Conservation (phyloP, 2,329 filamentous ascomycete species). For the Fusarium humuli region DNA sequence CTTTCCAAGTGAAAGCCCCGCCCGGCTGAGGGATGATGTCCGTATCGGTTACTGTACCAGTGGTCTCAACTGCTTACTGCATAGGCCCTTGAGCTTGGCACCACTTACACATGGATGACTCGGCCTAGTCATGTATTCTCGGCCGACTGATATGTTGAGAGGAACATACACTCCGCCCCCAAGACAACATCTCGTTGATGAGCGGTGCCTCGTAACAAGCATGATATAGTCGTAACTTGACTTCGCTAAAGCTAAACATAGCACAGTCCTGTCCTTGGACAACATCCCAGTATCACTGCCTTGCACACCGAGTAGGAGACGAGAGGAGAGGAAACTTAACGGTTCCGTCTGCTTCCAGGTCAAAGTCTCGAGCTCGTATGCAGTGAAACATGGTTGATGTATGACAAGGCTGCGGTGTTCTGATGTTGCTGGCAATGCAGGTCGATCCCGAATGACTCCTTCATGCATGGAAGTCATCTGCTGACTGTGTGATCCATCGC, state of each 20-base stretch:
- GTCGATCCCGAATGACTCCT: conserved; percentile 45
- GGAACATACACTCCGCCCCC: conserved; percentile 31
- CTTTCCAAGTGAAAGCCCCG: conserved; percentile 34
- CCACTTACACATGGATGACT: conserved; percentile 30
- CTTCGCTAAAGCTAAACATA: conserved; percentile 14
- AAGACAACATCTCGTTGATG: conserved; percentile 19
- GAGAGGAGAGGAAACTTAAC: conserved; percentile 15
- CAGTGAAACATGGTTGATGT: conserved; percentile 45
- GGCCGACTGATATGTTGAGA: conserved; percentile 39
- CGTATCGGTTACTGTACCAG: conserved; percentile 24
- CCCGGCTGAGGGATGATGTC: conserved; percentile 31
- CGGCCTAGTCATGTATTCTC: conserved; percentile 41
- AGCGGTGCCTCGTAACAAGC: conserved; percentile 28
- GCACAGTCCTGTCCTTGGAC: conserved; percentile 11
- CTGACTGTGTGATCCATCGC: conserved; percentile 41
- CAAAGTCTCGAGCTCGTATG: conserved; percentile 35
- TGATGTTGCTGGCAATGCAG: conserved; percentile 45
- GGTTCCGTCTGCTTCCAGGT: conserved; percentile 12
- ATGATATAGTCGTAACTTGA: conserved; percentile 14
- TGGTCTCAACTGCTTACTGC: conserved; percentile 18
- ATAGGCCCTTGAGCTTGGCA: conserved; percentile 34
- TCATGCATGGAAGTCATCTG: conserved; percentile 41
- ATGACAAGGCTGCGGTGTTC: conserved; percentile 40
- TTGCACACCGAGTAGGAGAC: conserved; percentile 24
- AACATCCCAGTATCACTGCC: neutral